Evolutionary conservation across 768 basidiomycete species (phyloP).

Genomic region (Mrakia gelida): DNA sequence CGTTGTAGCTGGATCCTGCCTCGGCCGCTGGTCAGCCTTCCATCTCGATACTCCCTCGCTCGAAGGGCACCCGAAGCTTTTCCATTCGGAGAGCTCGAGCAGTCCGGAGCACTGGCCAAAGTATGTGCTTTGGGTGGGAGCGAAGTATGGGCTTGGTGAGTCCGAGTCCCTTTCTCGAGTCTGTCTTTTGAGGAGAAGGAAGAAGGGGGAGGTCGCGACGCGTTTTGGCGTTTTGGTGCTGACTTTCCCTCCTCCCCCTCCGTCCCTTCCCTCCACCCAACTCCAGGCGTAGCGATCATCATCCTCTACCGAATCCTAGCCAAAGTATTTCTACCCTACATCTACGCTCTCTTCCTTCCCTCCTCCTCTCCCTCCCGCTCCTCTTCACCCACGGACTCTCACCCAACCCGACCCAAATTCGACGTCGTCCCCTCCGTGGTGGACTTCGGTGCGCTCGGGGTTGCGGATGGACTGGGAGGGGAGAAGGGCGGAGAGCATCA

Average conservation of each 20-base stretch:
- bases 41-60: conserved; percentile 24
- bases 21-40: conserved; percentile 58
- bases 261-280: neutral
- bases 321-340: conserved; percentile 4
- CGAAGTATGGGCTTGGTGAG: conserved; percentile 18
- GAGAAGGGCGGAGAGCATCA: neutral
- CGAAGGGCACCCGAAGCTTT: neutral
- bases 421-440: conserved; percentile 18
- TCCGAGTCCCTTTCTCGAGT: neutral
- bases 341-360: conserved; percentile 3
- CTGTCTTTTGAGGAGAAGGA: neutral
- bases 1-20: conserved; percentile 67
- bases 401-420: neutral
- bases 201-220: neutral
- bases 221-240: neutral
- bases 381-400: no score
- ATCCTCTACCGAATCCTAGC: conserved; percentile 20
- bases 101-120: neutral
- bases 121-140: neutral
- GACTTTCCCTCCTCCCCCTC: neutral
- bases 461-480: neutral
- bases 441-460: conserved; percentile 8
- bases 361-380: neutral
- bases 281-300: conserved; percentile 14
- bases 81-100: neutral